Conservation (phyloP, 2,329 filamentous ascomycete genomes). For the Epichloe amarillans region DNA sequence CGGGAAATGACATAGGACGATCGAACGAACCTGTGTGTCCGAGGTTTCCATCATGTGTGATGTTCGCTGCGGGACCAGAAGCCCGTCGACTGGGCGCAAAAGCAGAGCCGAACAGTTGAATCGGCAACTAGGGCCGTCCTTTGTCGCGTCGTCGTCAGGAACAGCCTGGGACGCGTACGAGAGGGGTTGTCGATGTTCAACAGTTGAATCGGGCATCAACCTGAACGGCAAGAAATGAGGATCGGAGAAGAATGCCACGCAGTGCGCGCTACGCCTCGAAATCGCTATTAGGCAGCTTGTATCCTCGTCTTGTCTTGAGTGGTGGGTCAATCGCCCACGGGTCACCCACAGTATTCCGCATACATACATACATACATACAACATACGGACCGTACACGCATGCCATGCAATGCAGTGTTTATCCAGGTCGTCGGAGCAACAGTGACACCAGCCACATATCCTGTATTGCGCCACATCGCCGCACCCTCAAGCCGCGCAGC, state of each 20-base stretch:
- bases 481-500: background rate
- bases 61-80: slow-evolving; percentile 10
- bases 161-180: slow-evolving; percentile 13
- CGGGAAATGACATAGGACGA: background rate
- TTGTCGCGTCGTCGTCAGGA: slow-evolving; percentile 15
- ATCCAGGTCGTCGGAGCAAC: slow-evolving; percentile 7
- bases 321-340: background rate
- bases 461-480: background rate
- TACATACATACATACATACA: too few species aligned
- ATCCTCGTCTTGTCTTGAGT: background rate
- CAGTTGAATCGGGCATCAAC: background rate
- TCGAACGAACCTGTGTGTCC: slow-evolving; percentile 17
- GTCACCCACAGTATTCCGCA: background rate
- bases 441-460: background rate
- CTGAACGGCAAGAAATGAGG: background rate
- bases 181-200: background rate
- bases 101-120: background rate
- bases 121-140: slow-evolving; percentile 20
- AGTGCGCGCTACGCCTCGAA: background rate
- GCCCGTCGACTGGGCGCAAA: background rate
- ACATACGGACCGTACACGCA: too few species aligned
- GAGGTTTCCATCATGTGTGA: slow-evolving; percentile 18
- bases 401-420: slow-evolving; percentile 2
- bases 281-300: background rate
- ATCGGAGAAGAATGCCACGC: background rate